Percentiles rank a stretch among this genome's conserved stretches.
These are phyloP conservation scores for Neofusicoccum sp. DNA, from an alignment of 2,329 filamentous ascomycete species.

Conservation along the genomic window DNA sequence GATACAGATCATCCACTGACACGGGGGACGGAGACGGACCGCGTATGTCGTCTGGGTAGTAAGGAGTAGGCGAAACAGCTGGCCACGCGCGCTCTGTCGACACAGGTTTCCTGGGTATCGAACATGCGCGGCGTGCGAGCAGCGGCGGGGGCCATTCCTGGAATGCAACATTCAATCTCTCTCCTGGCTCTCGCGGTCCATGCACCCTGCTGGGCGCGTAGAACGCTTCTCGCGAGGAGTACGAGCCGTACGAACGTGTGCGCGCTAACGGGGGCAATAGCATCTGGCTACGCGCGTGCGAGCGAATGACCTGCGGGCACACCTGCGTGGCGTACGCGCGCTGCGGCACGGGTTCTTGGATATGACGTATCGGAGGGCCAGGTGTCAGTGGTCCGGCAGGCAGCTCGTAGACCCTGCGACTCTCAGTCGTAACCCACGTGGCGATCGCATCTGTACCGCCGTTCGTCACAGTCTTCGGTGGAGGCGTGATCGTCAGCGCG, in stretches of 20 bases:
- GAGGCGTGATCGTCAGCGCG: background rate
- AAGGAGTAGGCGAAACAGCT: background rate
- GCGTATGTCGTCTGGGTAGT: background rate
- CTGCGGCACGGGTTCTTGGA: background rate
- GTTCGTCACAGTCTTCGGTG: constrained; percentile 4
- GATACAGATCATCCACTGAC: too few relatives aligned
- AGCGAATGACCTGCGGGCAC: background rate
- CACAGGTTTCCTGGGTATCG: background rate
- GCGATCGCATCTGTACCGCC: constrained; percentile 2
- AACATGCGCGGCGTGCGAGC: background rate
- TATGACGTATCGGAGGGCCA: background rate
- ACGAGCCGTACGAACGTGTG: background rate
- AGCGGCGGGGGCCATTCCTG: background rate
- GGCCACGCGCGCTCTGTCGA: background rate
- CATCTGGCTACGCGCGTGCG: background rate
- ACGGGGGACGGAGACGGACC: too few relatives aligned
- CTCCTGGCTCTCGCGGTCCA: too few relatives aligned
- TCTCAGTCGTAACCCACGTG: background rate
- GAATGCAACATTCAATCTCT: too few relatives aligned
- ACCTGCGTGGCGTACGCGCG: background rate
- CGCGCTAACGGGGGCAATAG: background rate
- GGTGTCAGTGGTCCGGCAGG: constrained; percentile 3
- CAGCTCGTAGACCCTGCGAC: constrained; percentile 6
- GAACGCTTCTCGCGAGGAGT: background rate
- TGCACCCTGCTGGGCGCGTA: background rate